Evolutionary conservation across 108 stramenopile species (phyloP), one percentile per base, ranked within the genome.

Genomic region (Skeletonema costatum): DNA sequence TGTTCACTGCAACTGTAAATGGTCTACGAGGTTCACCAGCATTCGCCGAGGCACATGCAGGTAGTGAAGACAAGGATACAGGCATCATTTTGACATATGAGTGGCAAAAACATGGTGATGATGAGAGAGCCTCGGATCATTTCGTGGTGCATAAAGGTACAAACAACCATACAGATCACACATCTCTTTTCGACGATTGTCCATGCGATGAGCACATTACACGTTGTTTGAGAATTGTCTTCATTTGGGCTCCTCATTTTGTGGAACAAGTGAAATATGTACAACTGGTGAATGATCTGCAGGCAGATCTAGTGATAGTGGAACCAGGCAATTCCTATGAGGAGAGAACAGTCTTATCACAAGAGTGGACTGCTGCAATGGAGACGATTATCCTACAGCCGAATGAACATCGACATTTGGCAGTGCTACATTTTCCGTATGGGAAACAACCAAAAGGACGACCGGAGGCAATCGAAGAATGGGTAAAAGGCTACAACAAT

Each of bases 1-100:
- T 81, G 8, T 81, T 74, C 51, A 81, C 71, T 17, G 80, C 80
- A 29, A 75, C 80, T 6, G 69, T 81, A 16, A 60, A 73, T 70
- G 80, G 80, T 14, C 33, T 81, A 30, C 68, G 80, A 19, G 80
- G 73, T 32, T 29, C 64, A 1, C n/a, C 41, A 32, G 51, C 36
- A 14, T 81, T 81, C 33, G 68, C 64, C 16, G 80, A 81, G 60
- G 68, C 73, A 5, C 80, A 81, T 50, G 68, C 73, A 1, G 64
- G 21, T 11, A 33, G 21, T 41, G 73, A 30, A 2, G 32, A 7
- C 3, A 81, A 81, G 36, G 68, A 30, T 30, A 39, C 35, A 17
- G 80, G 80, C 0, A 60, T 81, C 16, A 64, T 64, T 42, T 29
- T 67, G 19, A 41, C 73, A 1, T 81, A 81, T 65, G 68, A 70